These are phyloP conservation scores for Colletotrichum limetticola DNA, from an alignment of 2,329 filamentous ascomycete genomes.

Conservation along the genomic window DNA sequence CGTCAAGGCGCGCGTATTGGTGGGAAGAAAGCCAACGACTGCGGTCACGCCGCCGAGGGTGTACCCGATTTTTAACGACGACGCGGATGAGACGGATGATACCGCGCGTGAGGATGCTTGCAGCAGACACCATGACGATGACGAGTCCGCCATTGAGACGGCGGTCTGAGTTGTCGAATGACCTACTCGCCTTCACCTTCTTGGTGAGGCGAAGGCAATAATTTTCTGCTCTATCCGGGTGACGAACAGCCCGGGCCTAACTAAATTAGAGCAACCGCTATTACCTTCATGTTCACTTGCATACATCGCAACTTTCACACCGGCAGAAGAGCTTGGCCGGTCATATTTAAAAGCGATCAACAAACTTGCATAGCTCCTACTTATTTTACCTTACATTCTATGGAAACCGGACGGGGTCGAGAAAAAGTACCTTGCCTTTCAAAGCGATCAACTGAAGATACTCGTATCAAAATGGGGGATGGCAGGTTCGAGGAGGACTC, in stretches of 20 bases:
- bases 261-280: conserved; percentile 25
- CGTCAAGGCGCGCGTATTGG: conserved; percentile 59
- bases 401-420: not conserved
- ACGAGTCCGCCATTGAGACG: conserved; percentile 1
- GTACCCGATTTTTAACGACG: conserved; percentile 12
- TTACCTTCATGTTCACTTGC: conserved; percentile 23
- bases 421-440: not conserved
- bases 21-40: conserved; percentile 59
- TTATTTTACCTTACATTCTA: not conserved
- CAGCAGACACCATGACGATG: conserved; percentile 4
- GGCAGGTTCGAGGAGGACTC: not conserved
- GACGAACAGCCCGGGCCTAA: conserved; percentile 16
- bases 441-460: not conserved
- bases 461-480: not conserved
- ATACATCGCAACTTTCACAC: conserved; percentile 15
- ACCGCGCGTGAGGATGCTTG: conserved; percentile 29
- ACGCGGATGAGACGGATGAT: conserved; percentile 33
- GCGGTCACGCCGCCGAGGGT: conserved; percentile 1
- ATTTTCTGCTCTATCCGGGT: conserved; percentile 15
- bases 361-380: conserved; percentile 13
- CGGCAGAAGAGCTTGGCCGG: conserved; percentile 13
- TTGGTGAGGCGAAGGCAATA: not conserved
- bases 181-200: no score
- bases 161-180: not conserved
- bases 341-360: not conserved